Evolutionary conservation across 2,329 filamentous ascomycete species (phyloP).

Genomic region (Fusarium sp.): DNA sequence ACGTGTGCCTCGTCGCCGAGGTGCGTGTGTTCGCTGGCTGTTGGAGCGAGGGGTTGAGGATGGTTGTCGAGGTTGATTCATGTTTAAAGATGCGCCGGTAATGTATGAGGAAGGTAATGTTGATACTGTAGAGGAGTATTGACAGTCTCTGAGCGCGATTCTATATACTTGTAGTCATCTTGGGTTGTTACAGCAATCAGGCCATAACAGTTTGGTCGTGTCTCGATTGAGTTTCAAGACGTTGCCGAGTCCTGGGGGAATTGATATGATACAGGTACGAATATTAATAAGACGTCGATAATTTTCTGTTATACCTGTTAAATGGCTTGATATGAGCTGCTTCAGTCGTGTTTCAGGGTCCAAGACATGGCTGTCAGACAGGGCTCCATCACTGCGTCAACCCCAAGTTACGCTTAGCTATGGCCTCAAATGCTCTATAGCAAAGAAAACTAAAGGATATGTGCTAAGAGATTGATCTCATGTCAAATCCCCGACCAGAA

Average conservation of each 20-base stretch:
- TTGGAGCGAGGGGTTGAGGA: neutral
- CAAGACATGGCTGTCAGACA: neutral
- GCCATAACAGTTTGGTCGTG: neutral
- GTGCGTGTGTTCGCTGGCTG: neutral
- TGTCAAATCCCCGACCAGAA: neutral
- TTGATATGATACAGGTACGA: neutral
- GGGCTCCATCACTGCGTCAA: neutral
- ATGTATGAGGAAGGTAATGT: neutral
- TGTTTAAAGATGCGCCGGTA: neutral
- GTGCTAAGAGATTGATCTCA: neutral
- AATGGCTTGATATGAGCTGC: neutral
- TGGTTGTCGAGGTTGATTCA: neutral
- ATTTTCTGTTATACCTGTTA: neutral
- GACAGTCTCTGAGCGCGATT: neutral
- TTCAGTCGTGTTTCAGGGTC: neutral
- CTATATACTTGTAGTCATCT: neutral
- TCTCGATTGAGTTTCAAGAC: neutral
- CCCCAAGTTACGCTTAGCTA: too few relatives aligned
- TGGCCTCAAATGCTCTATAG: neutral
- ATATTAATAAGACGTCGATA: neutral
- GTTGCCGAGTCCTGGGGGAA: neutral
- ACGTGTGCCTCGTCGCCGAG: conserved; percentile 11
- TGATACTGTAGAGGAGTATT: neutral
- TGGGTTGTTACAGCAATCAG: neutral
- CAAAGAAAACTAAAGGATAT: neutral